Base-by-base conservation (phyloP, 306 rosid species). In the Corylus avellana region DNA sequence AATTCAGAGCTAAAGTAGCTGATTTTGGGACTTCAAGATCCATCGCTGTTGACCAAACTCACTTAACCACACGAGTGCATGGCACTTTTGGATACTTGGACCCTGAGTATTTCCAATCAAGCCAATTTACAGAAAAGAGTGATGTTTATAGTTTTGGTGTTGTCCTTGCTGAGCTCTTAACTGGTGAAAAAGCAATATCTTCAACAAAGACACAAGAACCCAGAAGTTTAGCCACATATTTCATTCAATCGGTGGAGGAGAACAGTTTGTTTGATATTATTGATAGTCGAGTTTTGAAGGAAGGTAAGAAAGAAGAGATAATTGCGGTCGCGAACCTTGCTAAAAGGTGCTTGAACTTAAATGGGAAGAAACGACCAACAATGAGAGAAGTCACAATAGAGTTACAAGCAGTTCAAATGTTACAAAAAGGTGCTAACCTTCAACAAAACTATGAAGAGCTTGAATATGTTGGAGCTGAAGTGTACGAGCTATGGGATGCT, bases 91-190 rank as follows among this genome's bases (percentile, higher is more conserved):
- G 61, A 56, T 56, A 56, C 22, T 1, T 56, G 9, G 61, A 56
- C 27, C 61, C 61, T n/a, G 61, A 56, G 10, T 56, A 56, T n/a
- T 56, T 56, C 0, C 25, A 18, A 3, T 56, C 61, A n/a, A 7
- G 61, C 2, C 61, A n/a, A 12, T 56, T 56, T n/a, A 56, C 61
- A 2, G 61, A 56, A 7, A 56, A 56, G 6, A 56, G 61, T n/a
- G 27, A 56, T 9, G 61, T 56, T 56, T 56, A 56, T n/a, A 56
- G 61, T n/a, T 56, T 56, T n/a, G 61, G 61, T 56, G 61, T 56
- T 56, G 61, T 56, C 2, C 61, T n/a, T 7, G 61, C 27, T 56
- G 61, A 56, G 27, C 27, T 56, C 3, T n/a, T 56, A 1, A 56
- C 27, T 0, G 61, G 61, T 2, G 27, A 55, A 7, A 56, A n/a